Percentiles rank a stretch among this genome's conserved stretches.
Conservation (phyloP, 2,329 filamentous ascomycete species). For the Trichoderma afroharzianum region DNA sequence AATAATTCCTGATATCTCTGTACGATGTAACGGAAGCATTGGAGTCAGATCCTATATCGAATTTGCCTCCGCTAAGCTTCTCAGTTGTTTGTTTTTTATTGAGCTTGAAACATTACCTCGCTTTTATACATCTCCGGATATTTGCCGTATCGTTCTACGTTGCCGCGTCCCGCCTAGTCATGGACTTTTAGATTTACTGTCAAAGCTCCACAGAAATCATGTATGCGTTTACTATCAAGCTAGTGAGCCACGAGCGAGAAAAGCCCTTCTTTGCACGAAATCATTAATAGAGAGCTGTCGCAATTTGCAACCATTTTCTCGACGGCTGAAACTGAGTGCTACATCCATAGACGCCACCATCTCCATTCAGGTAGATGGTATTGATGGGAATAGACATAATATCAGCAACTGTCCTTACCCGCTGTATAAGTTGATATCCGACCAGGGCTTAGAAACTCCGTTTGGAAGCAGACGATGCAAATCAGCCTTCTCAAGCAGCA, state of each 20-base stretch:
- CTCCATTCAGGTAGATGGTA: not conserved
- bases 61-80: not conserved
- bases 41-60: not conserved
- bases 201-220: not conserved
- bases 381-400: not conserved
- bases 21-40: not conserved
- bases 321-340: not conserved
- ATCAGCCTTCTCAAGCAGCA: not conserved
- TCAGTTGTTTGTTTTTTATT: conserved; percentile 11
- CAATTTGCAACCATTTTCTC: not conserved
- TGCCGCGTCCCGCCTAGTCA: not conserved
- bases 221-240: not conserved
- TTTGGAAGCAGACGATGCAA: not conserved
- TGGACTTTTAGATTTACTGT: not conserved
- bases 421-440: not conserved
- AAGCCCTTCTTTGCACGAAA: not conserved
- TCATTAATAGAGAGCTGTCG: not conserved
- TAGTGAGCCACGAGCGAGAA: not conserved
- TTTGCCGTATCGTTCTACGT: not conserved
- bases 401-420: conserved; percentile 13
- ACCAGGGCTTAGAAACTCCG: not conserved
- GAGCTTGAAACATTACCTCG: not conserved
- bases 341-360: not conserved
- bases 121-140: conserved; percentile 1
- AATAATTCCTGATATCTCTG: not conserved